These are phyloP conservation scores for Alnus glutinosa DNA, from an alignment of 306 rosid genomes.

Conservation along the genomic window DNA sequence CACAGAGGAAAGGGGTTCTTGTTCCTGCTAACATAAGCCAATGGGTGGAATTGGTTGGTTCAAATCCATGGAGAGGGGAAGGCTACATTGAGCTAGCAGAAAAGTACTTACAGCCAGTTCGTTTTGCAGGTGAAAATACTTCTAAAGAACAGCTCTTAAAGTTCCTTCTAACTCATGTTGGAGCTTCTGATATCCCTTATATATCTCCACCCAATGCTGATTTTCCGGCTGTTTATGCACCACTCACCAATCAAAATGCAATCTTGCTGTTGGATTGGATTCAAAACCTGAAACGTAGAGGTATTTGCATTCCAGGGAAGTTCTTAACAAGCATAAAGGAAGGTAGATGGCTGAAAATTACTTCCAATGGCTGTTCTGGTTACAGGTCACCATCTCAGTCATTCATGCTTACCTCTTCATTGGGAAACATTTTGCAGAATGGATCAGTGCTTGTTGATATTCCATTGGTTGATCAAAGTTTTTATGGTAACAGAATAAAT, in stretches of 20 bases:
- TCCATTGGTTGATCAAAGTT: constrained; percentile 55
- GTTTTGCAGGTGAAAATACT: constrained; percentile 41
- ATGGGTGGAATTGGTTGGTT: constrained; percentile 59
- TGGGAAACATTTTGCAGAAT: constrained; percentile 52
- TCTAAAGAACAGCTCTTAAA: constrained; percentile 16
- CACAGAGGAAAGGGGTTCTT: constrained; percentile 35
- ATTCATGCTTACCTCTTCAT: constrained; percentile 47
- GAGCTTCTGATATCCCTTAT: constrained; percentile 61
- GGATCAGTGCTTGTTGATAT: constrained; percentile 66
- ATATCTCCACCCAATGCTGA: constrained; percentile 58
- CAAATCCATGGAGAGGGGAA: constrained; percentile 61
- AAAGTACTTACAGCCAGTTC: constrained; percentile 33
- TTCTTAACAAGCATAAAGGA: constrained; percentile 54
- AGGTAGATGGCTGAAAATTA: constrained; percentile 66
- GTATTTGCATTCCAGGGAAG: constrained; percentile 26
- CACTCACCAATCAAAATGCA: constrained; percentile 54
- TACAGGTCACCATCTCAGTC: constrained; percentile 62
- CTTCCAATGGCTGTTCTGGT: constrained; percentile 34
- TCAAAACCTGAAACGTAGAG: constrained; percentile 13
- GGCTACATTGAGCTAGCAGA: constrained; percentile 55
- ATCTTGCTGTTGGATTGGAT: constrained; percentile 73
- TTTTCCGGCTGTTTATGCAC: constrained; percentile 47
- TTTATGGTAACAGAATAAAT: constrained; percentile 49
- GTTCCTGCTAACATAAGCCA: constrained; percentile 70
- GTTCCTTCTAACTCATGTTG: constrained; percentile 43